A percentile compares a stretch with the other conserved stretches of the same genome.
phyloP scores from a whole-genome alignment of 352 stramenopile genomes.

The Phytopythium aichiense region DNA sequence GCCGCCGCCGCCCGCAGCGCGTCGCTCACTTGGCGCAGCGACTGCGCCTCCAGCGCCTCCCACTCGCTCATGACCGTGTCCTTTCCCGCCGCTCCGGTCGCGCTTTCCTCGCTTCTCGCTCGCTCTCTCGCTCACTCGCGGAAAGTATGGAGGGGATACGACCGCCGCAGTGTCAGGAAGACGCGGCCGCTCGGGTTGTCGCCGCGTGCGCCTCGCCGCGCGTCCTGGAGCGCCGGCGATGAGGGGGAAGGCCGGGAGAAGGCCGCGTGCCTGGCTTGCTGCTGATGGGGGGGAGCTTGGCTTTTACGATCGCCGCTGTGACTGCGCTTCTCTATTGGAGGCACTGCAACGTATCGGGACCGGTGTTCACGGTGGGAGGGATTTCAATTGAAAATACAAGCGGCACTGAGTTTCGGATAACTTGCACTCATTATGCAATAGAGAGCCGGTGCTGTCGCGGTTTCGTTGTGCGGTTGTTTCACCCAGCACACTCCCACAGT shows the following conservation, averaged over 20 bases:
- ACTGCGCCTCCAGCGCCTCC: constrained; percentile 17
- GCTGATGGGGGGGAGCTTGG: neutral
- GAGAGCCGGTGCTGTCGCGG: neutral
- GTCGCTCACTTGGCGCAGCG: constrained; percentile 2
- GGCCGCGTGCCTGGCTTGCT: neutral
- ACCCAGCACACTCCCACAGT: neutral
- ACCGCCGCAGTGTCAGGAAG: neutral
- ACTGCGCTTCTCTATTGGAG: neutral
- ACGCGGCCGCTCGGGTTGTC: neutral
- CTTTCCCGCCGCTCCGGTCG: neutral
- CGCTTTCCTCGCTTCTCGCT: neutral
- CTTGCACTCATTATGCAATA: neutral
- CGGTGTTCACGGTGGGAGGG: neutral
- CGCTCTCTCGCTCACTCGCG: neutral
- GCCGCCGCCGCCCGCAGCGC: constrained; percentile 9
- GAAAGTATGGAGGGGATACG: no score
- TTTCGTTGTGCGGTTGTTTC: neutral
- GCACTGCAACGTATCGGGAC: neutral
- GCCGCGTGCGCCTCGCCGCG: neutral
- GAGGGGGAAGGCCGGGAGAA: neutral
- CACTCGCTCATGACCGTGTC: constrained; percentile 12
- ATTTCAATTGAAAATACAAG: neutral
- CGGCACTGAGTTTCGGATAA: neutral
- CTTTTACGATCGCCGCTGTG: neutral
- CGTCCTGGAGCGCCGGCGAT: neutral